Evolutionary conservation across 2,329 filamentous ascomycete genomes (phyloP).

Genomic region (Sporothrix globosa): DNA sequence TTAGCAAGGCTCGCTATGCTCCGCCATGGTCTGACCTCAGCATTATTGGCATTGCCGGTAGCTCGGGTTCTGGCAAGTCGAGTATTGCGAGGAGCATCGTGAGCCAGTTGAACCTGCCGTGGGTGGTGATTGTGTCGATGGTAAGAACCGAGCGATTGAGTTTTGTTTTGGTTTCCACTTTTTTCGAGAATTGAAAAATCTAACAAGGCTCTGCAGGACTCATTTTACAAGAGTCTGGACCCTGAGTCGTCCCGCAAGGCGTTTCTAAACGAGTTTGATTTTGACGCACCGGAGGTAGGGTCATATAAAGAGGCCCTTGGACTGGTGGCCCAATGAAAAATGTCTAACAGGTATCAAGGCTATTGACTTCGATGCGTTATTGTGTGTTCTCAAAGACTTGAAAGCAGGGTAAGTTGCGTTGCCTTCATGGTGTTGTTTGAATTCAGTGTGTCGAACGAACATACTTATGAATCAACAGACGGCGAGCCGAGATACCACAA

Average conservation of each 20-base stretch:
- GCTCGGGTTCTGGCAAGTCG: constrained; percentile 93
- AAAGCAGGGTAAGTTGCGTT: constrained; percentile 76
- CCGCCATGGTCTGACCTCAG: constrained; percentile 96
- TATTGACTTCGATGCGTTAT: constrained; percentile 89
- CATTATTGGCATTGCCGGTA: constrained; percentile 95
- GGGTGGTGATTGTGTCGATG: constrained; percentile 98
- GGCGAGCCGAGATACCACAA: constrained; percentile 85
- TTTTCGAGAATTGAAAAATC: too few relatives aligned
- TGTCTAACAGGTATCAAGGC: constrained; percentile 52
- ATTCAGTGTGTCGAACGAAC: neutral
- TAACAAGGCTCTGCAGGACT: constrained; percentile 65
- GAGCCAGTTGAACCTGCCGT: constrained; percentile 84
- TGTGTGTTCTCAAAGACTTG: constrained; percentile 77
- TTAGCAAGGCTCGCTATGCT: constrained; percentile 73
- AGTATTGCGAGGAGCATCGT: constrained; percentile 92
- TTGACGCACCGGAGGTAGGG: constrained; percentile 79
- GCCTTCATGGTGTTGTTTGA: neutral
- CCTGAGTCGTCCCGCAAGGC: constrained; percentile 77
- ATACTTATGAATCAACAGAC: constrained; percentile 53
- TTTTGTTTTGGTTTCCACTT: neutral
- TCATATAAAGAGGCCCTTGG: neutral
- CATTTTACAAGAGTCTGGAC: constrained; percentile 90
- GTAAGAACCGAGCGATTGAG: constrained; percentile 53
- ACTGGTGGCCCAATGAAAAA: too few relatives aligned
- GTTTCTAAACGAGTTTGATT: constrained; percentile 91